phyloP scores from a whole-genome alignment of 108 stramenopile genomes.

The Nitzschia sp. region DNA sequence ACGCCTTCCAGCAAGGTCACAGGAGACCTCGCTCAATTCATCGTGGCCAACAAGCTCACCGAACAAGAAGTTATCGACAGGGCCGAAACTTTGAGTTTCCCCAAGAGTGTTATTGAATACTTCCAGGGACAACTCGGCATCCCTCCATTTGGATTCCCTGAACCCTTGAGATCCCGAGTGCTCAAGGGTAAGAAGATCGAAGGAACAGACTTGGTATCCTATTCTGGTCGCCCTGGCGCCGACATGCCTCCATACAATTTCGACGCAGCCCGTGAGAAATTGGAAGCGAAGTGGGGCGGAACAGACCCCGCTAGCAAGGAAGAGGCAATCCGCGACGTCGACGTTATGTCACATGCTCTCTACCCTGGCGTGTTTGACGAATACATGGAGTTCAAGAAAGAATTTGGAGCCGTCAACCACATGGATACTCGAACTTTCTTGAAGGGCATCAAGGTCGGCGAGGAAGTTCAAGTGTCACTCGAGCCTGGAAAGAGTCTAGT shows the following conservation, averaged over 20 bases:
- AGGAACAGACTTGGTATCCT: conserved; percentile 73
- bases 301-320: background rate
- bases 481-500: conserved; percentile 87
- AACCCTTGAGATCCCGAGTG: conserved; percentile 85
- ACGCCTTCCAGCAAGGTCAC: conserved; percentile 96
- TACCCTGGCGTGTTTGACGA: conserved; percentile 94
- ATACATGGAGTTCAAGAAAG: conserved; percentile 59
- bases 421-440: conserved; percentile 94
- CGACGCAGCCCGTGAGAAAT: conserved; percentile 49
- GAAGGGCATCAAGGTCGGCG: conserved; percentile 89
- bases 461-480: conserved; percentile 77
- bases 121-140: conserved; percentile 92
- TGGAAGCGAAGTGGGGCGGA: conserved; percentile 79
- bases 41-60: conserved; percentile 91
- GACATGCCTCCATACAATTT: conserved; percentile 88
- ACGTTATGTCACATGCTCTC: conserved; percentile 91
- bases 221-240: conserved; percentile 95
- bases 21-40: conserved; percentile 97
- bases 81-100: conserved; percentile 90
- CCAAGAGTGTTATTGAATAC: conserved; percentile 93
- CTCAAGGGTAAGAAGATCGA: conserved; percentile 83
- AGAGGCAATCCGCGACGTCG: conserved; percentile 68
- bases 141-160: conserved; percentile 96
- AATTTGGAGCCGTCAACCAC: conserved; percentile 80
- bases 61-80: conserved; percentile 88